Evolutionary conservation across 495 filamentous ascomycete species (phyloP), one percentile per base, ranked within the genome.

Genomic region (Xylaria castorea): DNA sequence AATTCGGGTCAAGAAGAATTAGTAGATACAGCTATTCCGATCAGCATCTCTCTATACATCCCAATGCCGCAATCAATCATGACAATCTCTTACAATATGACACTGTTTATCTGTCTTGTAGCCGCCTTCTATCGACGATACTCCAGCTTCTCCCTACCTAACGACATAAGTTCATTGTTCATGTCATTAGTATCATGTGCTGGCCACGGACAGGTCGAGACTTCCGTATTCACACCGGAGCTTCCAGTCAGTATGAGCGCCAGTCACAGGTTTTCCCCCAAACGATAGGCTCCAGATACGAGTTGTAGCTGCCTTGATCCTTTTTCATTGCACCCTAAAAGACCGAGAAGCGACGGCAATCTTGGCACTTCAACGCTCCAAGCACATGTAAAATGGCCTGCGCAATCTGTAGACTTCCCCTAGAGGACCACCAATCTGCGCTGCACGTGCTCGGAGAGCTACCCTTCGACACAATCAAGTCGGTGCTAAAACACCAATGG

Each of bases 401-500:
- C 57, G 57, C 64, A 6, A 73, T 69, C 16, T 73, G 71, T 71
- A 75, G 50, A 27, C 63, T 55, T 30, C 68, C 48, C 32, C 62
- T 71, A 5, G 70, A 64, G 25, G 68, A 73, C 14, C 77, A 76
- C 25, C 44, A 79, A 60, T 71, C 74, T 6, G 75, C 77, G 12
- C 55, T 76, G 27, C 27, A 61, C 32, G 72, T 75, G 12, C 74
- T 79, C 48, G 77, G 74, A 2, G 77, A 65, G 16, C 69, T 77
- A 2, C 77, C 77, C 20, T 57, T 79, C 18, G 75, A 76, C 40
- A 78, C 73, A 16, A 72, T 79, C 6, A 57, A 75, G 61, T 70
- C 74, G 12, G 70, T 79, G 34, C 72, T 79, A 40, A 62, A 66
- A 14, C 77, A 79, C 53, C 77, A 79, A 44, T 79, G 77, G 77